Conservation (phyloP, 768 basidiomycete genomes). For the Ramaria rubella region DNA sequence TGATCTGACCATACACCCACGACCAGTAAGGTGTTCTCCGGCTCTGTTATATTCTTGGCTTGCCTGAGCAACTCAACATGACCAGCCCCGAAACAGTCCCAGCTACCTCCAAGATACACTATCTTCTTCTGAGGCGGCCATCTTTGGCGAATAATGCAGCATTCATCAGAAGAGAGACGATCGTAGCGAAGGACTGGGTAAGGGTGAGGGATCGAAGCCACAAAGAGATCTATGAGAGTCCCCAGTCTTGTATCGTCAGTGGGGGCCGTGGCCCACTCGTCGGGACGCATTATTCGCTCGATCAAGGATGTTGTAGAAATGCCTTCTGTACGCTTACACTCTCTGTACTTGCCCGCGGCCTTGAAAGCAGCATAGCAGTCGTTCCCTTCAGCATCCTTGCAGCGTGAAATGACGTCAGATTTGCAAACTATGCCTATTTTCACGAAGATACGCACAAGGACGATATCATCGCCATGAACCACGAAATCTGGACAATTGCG, state of each 20-base stretch:
- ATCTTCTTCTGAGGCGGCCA: background rate
- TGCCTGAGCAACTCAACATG: slow-evolving; percentile 13
- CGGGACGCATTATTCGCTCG: slow-evolving; percentile 4
- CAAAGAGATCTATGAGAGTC: slow-evolving; percentile 5
- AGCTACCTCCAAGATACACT: slow-evolving; percentile 12
- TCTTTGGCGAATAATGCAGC: background rate
- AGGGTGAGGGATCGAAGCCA: background rate
- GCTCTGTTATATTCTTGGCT: background rate
- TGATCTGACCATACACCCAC: slow-evolving; percentile 13
- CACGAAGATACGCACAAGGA: slow-evolving; percentile 4
- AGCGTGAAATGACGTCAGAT: background rate
- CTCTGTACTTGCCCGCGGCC: slow-evolving; percentile 10
- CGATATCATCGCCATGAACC: slow-evolving; percentile 16
- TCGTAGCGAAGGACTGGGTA: background rate
- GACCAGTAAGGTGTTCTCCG: background rate
- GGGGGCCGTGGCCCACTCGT: background rate
- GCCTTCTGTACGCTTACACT: slow-evolving; percentile 16
- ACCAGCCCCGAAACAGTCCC: slow-evolving; percentile 16
- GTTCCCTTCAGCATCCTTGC: slow-evolving; percentile 12
- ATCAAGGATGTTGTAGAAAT: slow-evolving; percentile 15
- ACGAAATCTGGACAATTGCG: slow-evolving; percentile 11
- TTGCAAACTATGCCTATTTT: background rate
- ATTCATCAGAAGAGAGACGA: background rate
- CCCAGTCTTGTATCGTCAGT: background rate
- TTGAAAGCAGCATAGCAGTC: slow-evolving; percentile 13